phyloP scores from a whole-genome alignment of 2,329 filamentous ascomycete species.

The Colletotrichum karsti region DNA sequence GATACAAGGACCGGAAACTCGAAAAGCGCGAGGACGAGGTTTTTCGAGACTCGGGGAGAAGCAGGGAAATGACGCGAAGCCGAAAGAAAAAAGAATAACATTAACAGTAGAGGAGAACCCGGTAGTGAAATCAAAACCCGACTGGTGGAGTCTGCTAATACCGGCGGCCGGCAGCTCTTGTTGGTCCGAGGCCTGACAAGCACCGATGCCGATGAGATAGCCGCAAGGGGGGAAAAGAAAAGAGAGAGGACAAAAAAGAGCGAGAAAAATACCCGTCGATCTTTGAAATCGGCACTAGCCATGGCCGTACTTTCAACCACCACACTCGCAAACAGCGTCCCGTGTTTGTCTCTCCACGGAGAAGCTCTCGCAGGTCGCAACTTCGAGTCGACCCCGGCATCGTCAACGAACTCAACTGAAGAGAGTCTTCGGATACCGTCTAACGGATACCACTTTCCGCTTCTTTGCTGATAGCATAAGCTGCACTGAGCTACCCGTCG shows the following conservation, averaged over 20 bases:
- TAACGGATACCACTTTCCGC: neutral
- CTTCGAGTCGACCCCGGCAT: too few relatives aligned
- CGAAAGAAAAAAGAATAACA: neutral
- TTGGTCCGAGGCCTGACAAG: conserved; percentile 1
- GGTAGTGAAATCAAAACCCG: conserved; percentile 8
- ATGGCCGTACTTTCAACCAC: neutral
- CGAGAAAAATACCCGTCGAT: neutral
- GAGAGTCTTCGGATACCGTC: neutral
- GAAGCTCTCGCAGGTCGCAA: too few relatives aligned
- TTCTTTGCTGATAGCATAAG: neutral
- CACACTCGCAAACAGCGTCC: neutral
- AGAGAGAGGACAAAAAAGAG: neutral
- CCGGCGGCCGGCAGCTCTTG: conserved; percentile 19
- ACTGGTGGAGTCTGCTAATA: conserved; percentile 17
- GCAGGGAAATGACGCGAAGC: neutral
- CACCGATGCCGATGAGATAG: neutral
- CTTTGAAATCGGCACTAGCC: neutral
- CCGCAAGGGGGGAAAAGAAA: neutral
- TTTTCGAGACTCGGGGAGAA: neutral
- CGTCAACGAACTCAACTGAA: neutral
- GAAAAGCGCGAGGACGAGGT: neutral
- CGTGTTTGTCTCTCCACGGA: too few relatives aligned
- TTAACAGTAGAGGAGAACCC: neutral
- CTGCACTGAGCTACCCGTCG: too few relatives aligned
- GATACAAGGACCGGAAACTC: neutral